Base-by-base conservation (phyloP, 2,329 filamentous ascomycete genomes). In the Talaromyces sp. region DNA sequence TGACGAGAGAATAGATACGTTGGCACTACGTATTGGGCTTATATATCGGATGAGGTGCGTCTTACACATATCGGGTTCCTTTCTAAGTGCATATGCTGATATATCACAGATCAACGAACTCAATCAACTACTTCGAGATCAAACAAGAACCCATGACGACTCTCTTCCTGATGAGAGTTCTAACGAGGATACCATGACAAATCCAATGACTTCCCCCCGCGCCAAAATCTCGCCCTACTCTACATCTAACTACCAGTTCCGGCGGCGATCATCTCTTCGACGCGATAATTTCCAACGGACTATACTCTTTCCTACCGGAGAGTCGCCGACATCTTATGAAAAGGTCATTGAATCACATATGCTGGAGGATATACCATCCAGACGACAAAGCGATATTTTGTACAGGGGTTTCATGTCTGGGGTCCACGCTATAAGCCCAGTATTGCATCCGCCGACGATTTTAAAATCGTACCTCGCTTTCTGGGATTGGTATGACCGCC, bases 341-440 rank as follows among this genome's bases (percentile, higher is more conserved):
- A 72, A 69, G 51, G 58, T 68, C 1, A 71, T 79, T 10, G 71
- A 76, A 44, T 70, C 73, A 3, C 73, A 79, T 33, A 76, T 79
- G 73, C 70, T 79, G 1, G 70, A 76, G 18, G 68, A 75, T 56
- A 68, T 80, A 10, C 79, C 79, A 7, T 75, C 76, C 1, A 76
- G 74, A 66, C 69, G 74, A 30, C 78, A 81, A 65, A 80, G 78
- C 56, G 77, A 80, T 65, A 74, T 81, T 23, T 66, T 81, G 16
- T 80, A 79, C 62, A 76, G 77, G 65, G 77, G 75, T 1, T 81
- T 79, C 65, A 77, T 81, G 72, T 78, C 77, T 30, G 78, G 78
- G 1, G 68, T 80, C 14, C 78, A 81, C 62, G 77, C 78, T 7
- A 76, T 81, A 60, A 77, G 76, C 56, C 79, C 79, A 0, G 70